These are phyloP conservation scores for Monilinia aucupariae DNA, from an alignment of 2,329 filamentous ascomycete species.

Conservation along the genomic window DNA sequence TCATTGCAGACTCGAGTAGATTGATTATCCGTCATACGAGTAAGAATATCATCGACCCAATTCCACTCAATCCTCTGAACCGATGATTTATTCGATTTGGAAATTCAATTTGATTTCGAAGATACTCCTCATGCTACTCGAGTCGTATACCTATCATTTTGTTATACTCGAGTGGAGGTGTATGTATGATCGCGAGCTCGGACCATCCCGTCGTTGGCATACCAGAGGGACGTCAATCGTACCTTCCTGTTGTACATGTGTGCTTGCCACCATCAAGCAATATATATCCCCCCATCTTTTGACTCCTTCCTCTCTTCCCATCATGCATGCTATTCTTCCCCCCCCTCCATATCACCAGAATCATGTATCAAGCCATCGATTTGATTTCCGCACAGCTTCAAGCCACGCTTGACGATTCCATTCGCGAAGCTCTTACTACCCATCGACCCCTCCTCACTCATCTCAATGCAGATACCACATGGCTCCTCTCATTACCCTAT, in stretches of 20 bases:
- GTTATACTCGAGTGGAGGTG: too few species aligned
- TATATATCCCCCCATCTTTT: not conserved
- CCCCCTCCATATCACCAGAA: not conserved
- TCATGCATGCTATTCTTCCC: not conserved
- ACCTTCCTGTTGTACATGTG: not conserved
- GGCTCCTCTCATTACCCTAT: slow-evolving; percentile 60
- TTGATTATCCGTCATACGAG: too few species aligned
- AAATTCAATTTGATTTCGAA: not conserved
- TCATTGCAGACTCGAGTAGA: too few species aligned
- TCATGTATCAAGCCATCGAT: slow-evolving; percentile 5
- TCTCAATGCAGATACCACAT: slow-evolving; percentile 62
- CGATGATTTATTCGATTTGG: too few species aligned
- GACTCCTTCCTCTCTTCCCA: not conserved
- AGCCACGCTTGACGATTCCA: not conserved
- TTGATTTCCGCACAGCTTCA: not conserved
- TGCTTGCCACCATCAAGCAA: slow-evolving; percentile 1
- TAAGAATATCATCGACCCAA: too few species aligned
- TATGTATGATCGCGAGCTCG: not conserved
- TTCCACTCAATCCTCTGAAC: too few species aligned
- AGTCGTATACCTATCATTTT: too few species aligned
- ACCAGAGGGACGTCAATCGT: not conserved
- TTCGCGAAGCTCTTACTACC: not conserved
- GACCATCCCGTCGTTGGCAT: not conserved
- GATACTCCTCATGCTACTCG: not conserved
- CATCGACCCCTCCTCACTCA: slow-evolving; percentile 54